phyloP scores from a whole-genome alignment of 1,284 basidiomycete genomes.

The Cutaneotrichosporon sp. region DNA sequence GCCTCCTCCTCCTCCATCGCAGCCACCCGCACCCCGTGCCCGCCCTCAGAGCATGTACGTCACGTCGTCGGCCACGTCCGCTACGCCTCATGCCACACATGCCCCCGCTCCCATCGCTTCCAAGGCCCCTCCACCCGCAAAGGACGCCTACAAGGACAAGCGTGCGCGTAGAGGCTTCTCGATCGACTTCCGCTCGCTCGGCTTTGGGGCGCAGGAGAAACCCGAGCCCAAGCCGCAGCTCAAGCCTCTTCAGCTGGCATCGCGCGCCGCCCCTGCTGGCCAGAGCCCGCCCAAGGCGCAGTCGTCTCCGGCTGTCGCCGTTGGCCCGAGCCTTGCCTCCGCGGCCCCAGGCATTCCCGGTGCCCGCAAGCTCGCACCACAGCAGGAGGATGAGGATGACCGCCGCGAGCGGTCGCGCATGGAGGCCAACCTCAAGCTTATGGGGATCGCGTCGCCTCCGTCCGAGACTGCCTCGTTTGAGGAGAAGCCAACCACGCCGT shows the following conservation, averaged over 20 bases:
- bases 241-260: conserved; percentile 37
- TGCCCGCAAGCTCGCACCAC: conserved; percentile 55
- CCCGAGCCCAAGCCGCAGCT: conserved; percentile 30
- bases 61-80: background rate
- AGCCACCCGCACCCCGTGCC: background rate
- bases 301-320: conserved; percentile 4
- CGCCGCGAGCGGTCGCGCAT: conserved; percentile 75
- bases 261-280: conserved; percentile 18
- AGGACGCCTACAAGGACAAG: conserved; percentile 28
- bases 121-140: conserved; percentile 4
- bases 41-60: conserved; percentile 22
- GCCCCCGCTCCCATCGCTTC: background rate
- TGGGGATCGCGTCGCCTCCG: conserved; percentile 63
- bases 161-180: conserved; percentile 48
- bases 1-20: background rate
- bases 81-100: background rate
- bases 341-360: conserved; percentile 23
- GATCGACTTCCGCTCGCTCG: conserved; percentile 49
- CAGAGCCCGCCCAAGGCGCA: background rate
- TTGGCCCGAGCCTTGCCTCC: conserved; percentile 55
- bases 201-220: conserved; percentile 37
- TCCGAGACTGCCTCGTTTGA: conserved; percentile 47
- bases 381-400: conserved; percentile 87
- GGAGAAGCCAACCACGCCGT: conserved; percentile 6
- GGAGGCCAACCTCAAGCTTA: conserved; percentile 82